Conservation (phyloP, 495 filamentous ascomycete genomes). For the Cercophora sp. region DNA sequence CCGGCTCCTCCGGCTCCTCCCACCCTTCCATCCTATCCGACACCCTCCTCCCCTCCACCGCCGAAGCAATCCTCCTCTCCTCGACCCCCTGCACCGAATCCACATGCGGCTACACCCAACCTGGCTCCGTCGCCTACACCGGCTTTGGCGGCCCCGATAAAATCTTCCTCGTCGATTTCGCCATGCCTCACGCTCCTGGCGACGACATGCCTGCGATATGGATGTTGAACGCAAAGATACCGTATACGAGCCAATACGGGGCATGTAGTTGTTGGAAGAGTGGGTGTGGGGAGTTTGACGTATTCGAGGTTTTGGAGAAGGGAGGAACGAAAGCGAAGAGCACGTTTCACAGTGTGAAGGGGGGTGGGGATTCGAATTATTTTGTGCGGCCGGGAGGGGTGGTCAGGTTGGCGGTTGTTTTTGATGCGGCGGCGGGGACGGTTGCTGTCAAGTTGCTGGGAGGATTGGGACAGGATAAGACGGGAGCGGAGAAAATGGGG, state of each 20-base stretch:
- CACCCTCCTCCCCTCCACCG: conserved; percentile 47
- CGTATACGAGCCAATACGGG: conserved; percentile 60
- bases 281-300: conserved; percentile 66
- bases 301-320: conserved; percentile 59
- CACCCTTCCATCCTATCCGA: conserved; percentile 49
- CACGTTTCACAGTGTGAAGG: conserved; percentile 55
- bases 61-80: conserved; percentile 60
- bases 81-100: conserved; percentile 51
- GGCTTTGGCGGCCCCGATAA: conserved; percentile 61
- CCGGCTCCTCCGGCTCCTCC: conserved; percentile 47
- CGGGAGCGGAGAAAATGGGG: too few species aligned
- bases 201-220: conserved; percentile 63
- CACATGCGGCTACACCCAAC: conserved; percentile 55
- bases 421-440: conserved; percentile 35
- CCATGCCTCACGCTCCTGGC: conserved; percentile 54
- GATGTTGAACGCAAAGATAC: conserved; percentile 67
- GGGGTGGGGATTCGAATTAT: conserved; percentile 60
- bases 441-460: conserved; percentile 34
- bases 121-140: conserved; percentile 59
- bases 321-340: conserved; percentile 50
- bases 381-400: conserved; percentile 53
- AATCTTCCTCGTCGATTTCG: conserved; percentile 64
- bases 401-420: conserved; percentile 59
- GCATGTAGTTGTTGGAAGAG: conserved; percentile 64
- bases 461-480: not conserved